Evolutionary conservation across 164 flowering plant species (phyloP), one percentile per base, ranked within the genome.

Genomic region (Cinnamomum micranthum): DNA sequence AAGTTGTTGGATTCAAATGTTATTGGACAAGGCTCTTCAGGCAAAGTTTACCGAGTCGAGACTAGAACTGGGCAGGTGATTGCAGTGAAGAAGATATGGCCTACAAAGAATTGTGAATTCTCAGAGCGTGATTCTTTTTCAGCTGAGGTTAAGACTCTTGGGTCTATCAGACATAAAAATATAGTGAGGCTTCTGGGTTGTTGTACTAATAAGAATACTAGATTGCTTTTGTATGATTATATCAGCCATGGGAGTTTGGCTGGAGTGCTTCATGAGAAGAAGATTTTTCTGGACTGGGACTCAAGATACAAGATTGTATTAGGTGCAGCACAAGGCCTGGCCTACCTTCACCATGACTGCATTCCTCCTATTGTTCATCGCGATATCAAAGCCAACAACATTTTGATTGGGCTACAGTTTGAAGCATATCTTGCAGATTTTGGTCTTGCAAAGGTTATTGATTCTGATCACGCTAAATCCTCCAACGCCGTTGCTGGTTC

Each of bases 281-380:
- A 63, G 70, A 58, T 62, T 33, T 76, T 75, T 62, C 71, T 87
- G 78, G 88, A 88, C 28, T 89, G 93, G 93, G 87, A 89, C 72
- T 76, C 83, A 23, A 85, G 93, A 75, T 86, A 83, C 64, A 82
- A 87, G 69, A 86, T 88, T 63, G 70, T 87, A 50, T 75, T 88
- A 0, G 93, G 91, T 52, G 86, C 86, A 65, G 93, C 91, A 17
- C 87, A 86, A 20, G 91, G 91, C 7, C 73, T 89, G 51, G 85
- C 89, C 52, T 89, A 89, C 74, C 90, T 89, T 55, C 93, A 89
- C 82, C 91, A 89, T 74, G 91, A 89, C 71, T 89, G 93, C 62
- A 77, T 76, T 60, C 93, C 93, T 28, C 86, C 93, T 1, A 88
- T 89, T 2, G 70, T 88, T 70, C 91, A 89, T 73, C 86, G 93